phyloP scores from a whole-genome alignment of 2,329 filamentous ascomycete genomes.

The Lachnellula willkommii region DNA sequence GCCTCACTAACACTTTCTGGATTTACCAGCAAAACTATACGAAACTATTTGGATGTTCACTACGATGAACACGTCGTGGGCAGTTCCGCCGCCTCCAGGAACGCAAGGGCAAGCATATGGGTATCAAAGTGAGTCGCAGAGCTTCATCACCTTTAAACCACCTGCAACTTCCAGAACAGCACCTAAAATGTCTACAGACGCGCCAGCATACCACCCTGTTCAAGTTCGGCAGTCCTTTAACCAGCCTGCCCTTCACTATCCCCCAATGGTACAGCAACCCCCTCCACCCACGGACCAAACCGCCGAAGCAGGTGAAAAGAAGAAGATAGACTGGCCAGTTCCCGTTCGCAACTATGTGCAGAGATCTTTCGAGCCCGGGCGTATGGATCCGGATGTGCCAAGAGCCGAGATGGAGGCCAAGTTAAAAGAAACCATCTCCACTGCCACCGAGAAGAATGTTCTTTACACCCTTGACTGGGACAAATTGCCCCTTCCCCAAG shows the following conservation, averaged over 20 bases:
- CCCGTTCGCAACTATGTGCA: constrained; percentile 86
- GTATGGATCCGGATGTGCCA: constrained; percentile 57
- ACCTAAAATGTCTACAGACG: constrained; percentile 33
- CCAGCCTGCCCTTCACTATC: constrained; percentile 30
- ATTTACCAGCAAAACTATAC: constrained; percentile 9
- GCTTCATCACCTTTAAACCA: neutral
- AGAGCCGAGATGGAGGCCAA: constrained; percentile 74
- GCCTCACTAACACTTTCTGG: constrained; percentile 24
- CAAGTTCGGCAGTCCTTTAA: constrained; percentile 37
- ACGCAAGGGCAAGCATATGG: constrained; percentile 30
- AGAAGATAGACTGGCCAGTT: constrained; percentile 68
- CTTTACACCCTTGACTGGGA: constrained; percentile 79
- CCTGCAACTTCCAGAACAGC: neutral
- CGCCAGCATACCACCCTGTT: constrained; percentile 40
- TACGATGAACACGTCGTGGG: constrained; percentile 30
- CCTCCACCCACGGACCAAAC: constrained; percentile 22
- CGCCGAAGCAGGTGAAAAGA: constrained; percentile 35
- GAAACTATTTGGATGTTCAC: constrained; percentile 18
- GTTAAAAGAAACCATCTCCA: constrained; percentile 78
- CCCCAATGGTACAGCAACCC: constrained; percentile 34
- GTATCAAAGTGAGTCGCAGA: constrained; percentile 26
- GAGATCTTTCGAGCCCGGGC: constrained; percentile 74
- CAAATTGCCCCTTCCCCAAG: constrained; percentile 74
- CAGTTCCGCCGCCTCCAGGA: constrained; percentile 36
- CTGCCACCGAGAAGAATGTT: constrained; percentile 67